Evolutionary conservation across 345 rosid genomes (phyloP).

Genomic region (Noccaea bulbosa): DNA sequence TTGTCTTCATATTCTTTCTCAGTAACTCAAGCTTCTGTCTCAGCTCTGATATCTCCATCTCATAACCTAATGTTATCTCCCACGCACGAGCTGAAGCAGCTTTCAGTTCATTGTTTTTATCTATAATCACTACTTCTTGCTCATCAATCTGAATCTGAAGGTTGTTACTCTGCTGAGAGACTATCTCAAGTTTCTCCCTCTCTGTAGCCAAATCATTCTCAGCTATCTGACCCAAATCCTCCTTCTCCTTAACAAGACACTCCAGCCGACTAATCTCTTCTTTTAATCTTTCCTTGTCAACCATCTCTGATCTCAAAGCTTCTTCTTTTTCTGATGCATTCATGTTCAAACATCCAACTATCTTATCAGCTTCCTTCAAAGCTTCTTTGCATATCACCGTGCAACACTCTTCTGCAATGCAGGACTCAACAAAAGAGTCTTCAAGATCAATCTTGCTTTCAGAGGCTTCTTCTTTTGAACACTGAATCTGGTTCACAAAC

Average conservation of each 20-base stretch:
- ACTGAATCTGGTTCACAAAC: constrained; percentile 40
- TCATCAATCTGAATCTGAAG: constrained; percentile 48
- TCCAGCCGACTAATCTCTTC: constrained; percentile 43
- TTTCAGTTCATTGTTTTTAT: constrained; percentile 47
- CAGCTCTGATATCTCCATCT: constrained; percentile 43
- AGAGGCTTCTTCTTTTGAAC: constrained; percentile 31
- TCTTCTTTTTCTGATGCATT: constrained; percentile 49
- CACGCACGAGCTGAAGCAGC: constrained; percentile 41
- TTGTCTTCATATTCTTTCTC: constrained; percentile 45
- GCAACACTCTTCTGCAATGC: constrained; percentile 46
- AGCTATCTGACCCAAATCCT: constrained; percentile 47
- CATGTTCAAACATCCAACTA: constrained; percentile 45
- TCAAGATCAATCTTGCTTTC: constrained; percentile 43
- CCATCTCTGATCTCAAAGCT: constrained; percentile 41
- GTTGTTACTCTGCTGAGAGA: constrained; percentile 46
- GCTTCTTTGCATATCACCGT: constrained; percentile 49
- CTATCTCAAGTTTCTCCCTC: constrained; percentile 44
- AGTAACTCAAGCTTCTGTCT: constrained; percentile 47
- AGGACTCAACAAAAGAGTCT: constrained; percentile 54
- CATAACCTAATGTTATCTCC: constrained; percentile 43
- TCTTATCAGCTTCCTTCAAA: constrained; percentile 58
- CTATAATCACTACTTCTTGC: constrained; percentile 45
- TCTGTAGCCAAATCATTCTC: constrained; percentile 45
- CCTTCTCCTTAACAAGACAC: constrained; percentile 49
- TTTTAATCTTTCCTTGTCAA: constrained; percentile 56